Evolutionary conservation across 139 green algal genomes (phyloP).

Genomic region (Coelastrella sp.): DNA sequence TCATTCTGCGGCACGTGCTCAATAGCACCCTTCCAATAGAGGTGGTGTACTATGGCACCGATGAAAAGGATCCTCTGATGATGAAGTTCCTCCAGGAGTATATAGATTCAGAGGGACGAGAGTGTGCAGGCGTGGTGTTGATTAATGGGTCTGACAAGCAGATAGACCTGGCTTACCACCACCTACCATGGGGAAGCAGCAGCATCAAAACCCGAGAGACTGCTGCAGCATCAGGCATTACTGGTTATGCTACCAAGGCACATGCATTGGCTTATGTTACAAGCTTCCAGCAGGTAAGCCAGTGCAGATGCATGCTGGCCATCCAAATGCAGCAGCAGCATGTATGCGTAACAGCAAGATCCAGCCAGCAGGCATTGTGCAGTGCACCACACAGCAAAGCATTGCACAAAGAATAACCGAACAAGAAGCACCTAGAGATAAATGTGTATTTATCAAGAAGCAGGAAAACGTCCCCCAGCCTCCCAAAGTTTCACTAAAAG

Average conservation of each 20-base stretch:
- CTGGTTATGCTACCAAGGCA: conserved; percentile 6
- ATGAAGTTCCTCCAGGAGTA: not conserved
- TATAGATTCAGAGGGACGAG: not conserved
- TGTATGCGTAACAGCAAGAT: too few relatives aligned
- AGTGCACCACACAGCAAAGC: too few relatives aligned
- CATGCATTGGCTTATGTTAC: conserved; percentile 19
- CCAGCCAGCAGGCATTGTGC: too few relatives aligned
- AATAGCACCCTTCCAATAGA: conserved; percentile 30
- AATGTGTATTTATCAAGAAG: too few relatives aligned
- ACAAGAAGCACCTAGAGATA: too few relatives aligned
- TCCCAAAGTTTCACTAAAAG: too few relatives aligned
- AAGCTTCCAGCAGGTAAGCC: conserved; percentile 15
- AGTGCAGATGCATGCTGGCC: too few relatives aligned
- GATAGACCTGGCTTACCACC: not conserved
- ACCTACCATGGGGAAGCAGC: not conserved
- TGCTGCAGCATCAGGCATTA: not conserved
- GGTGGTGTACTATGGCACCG: conserved; percentile 11
- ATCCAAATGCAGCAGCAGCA: too few relatives aligned
- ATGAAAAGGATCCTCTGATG: conserved; percentile 8
- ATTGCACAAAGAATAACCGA: too few relatives aligned
- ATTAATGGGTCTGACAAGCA: not conserved
- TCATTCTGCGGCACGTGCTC: not conserved
- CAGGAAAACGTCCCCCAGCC: too few relatives aligned
- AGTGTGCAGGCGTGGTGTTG: not conserved
- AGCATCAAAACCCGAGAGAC: not conserved